Evolutionary conservation across 73 alveolate species (phyloP).

Genomic region (Uronychia binucleata): DNA sequence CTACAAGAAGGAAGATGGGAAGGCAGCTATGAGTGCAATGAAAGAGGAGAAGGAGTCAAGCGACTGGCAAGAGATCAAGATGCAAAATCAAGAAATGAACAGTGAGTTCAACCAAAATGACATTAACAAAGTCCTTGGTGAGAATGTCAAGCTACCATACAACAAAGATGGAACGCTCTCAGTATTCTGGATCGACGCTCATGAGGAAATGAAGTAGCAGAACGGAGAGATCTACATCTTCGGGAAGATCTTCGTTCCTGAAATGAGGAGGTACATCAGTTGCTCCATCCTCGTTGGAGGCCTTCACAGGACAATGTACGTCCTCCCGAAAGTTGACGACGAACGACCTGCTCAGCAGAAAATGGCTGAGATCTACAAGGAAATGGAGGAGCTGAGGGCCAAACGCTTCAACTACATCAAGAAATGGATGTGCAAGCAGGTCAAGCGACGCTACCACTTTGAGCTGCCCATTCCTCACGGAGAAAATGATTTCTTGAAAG

Average conservation of each 20-base stretch:
- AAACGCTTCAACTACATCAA: slow-evolving; percentile 66
- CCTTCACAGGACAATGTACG: slow-evolving; percentile 73
- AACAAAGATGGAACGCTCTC: slow-evolving; percentile 70
- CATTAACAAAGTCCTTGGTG: neutral
- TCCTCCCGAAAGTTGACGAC: slow-evolving; percentile 70
- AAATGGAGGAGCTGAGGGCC: slow-evolving; percentile 70
- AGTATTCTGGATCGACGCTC: slow-evolving; percentile 92
- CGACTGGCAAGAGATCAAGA: slow-evolving; percentile 6
- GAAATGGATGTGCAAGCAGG: slow-evolving; percentile 77
- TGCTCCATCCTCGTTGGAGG: slow-evolving; percentile 77
- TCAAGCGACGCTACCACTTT: slow-evolving; percentile 87
- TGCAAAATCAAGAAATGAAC: slow-evolving; percentile 1
- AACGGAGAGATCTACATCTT: slow-evolving; percentile 76
- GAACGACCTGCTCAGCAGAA: slow-evolving; percentile 65
- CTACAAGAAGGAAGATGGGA: slow-evolving; percentile 4
- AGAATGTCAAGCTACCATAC: slow-evolving; percentile 53
- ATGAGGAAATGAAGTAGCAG: slow-evolving; percentile 73
- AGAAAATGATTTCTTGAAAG: slow-evolving; percentile 70
- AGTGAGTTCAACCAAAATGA: neutral
- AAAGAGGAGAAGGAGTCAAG: neutral
- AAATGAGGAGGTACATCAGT: slow-evolving; percentile 61
- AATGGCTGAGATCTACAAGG: slow-evolving; percentile 63
- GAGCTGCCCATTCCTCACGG: slow-evolving; percentile 86
- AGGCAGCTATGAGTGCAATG: slow-evolving; percentile 22
- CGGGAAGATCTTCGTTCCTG: slow-evolving; percentile 83